Conservation (phyloP, 2,329 filamentous ascomycete species). For the Alternaria arbusti region DNA sequence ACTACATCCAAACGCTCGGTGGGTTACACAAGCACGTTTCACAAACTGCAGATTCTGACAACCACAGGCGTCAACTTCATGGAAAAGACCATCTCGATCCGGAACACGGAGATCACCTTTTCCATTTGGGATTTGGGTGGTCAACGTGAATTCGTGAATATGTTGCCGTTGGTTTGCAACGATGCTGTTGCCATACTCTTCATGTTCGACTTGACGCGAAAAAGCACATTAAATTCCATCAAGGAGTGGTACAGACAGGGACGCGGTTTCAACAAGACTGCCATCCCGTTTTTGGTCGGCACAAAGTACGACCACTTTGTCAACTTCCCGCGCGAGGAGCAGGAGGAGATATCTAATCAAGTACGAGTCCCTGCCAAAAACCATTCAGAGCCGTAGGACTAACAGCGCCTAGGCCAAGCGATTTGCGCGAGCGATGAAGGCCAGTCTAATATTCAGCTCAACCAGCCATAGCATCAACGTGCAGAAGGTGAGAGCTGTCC, state of each 20-base stretch:
- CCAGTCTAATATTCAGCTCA: slow-evolving; percentile 96
- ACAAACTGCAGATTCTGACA: slow-evolving; percentile 19
- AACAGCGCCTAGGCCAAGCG: slow-evolving; percentile 72
- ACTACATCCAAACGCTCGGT: slow-evolving; percentile 98
- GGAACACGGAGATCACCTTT: slow-evolving; percentile 99
- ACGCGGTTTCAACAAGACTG: slow-evolving; percentile 98
- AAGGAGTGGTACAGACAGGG: slow-evolving; percentile 99
- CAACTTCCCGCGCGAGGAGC: slow-evolving; percentile 95
- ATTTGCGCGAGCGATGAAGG: slow-evolving; percentile 98
- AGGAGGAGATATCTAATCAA: slow-evolving; percentile 98
- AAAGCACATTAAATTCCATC: slow-evolving; percentile 98
- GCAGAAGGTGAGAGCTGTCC: slow-evolving; percentile 74
- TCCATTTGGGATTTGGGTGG: slow-evolving; percentile 99
- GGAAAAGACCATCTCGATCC: slow-evolving; percentile 99
- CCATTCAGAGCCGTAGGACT: background rate
- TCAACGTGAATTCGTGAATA: slow-evolving; percentile 99
- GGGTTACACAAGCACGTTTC: slow-evolving; percentile 29
- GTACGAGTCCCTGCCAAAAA: slow-evolving; percentile 54
- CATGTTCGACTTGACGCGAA: slow-evolving; percentile 98
- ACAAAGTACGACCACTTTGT: slow-evolving; percentile 99
- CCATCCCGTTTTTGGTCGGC: slow-evolving; percentile 96
- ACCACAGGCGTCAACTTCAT: slow-evolving; percentile 93
- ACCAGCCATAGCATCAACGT: slow-evolving; percentile 99
- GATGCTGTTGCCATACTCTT: slow-evolving; percentile 98
- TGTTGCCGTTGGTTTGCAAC: slow-evolving; percentile 99